Percentiles rank a stretch among this genome's conserved stretches.
Evolutionary conservation across 352 stramenopile genomes (phyloP).

Genomic region (Pythium scleroteichum): DNA sequence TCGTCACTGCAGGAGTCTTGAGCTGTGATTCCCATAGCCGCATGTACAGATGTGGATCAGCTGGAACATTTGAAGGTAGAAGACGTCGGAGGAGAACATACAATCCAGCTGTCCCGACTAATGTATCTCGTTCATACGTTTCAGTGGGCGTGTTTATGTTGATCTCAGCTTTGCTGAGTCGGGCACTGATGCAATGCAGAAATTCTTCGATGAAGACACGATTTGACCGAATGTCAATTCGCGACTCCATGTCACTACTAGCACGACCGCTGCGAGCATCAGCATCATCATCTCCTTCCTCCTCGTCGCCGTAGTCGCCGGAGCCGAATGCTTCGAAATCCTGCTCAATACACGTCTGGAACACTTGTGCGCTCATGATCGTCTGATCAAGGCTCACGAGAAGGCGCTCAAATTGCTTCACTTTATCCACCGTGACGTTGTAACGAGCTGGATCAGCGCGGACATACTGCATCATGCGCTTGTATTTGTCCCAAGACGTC

Average conservation of each 20-base stretch:
- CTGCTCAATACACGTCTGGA: constrained; percentile 88
- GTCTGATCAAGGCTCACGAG: constrained; percentile 87
- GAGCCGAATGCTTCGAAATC: constrained; percentile 85
- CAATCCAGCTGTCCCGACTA: constrained; percentile 87
- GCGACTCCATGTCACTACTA: constrained; percentile 67
- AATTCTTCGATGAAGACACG: constrained; percentile 88
- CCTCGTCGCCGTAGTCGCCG: constrained; percentile 56
- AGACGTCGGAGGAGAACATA: constrained; percentile 89
- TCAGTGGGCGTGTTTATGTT: constrained; percentile 85
- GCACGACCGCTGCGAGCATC: constrained; percentile 35
- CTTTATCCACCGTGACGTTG: constrained; percentile 80
- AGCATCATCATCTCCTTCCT: constrained; percentile 49
- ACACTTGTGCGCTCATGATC: constrained; percentile 88
- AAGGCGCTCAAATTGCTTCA: constrained; percentile 86
- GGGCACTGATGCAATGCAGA: constrained; percentile 77
- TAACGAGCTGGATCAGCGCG: constrained; percentile 79
- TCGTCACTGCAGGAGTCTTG: constrained; percentile 80
- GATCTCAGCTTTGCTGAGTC: constrained; percentile 59
- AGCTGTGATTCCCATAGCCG: constrained; percentile 88
- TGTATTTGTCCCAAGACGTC: constrained; percentile 89
- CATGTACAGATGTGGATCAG: constrained; percentile 90
- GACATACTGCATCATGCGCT: constrained; percentile 91
- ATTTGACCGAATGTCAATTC: constrained; percentile 84
- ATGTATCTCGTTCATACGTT: constrained; percentile 85
- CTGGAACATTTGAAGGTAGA: constrained; percentile 77